Evolutionary conservation across 208 protist genomes (phyloP).

Genomic region (Leishmania tarentolae): DNA sequence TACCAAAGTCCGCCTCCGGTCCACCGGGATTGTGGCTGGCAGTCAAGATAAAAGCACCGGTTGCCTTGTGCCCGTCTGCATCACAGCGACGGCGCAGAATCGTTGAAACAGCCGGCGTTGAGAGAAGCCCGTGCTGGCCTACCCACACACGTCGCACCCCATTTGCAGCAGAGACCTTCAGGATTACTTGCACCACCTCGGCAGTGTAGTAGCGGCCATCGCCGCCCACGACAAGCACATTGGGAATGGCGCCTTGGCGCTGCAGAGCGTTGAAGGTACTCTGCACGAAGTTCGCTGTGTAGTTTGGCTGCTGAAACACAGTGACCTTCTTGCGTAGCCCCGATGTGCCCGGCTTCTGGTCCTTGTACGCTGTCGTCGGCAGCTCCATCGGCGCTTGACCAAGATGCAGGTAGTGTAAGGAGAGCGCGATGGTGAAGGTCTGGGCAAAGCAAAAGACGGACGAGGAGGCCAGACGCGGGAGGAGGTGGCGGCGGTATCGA

Average conservation of each 20-base stretch:
- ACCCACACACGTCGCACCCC: constrained; percentile 89
- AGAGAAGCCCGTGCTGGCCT: constrained; percentile 94
- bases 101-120: constrained; percentile 96
- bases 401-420: not conserved
- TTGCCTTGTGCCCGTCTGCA: constrained; percentile 42
- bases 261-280: constrained; percentile 92
- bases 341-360: constrained; percentile 96
- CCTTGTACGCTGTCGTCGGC: constrained; percentile 64
- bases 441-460: not conserved
- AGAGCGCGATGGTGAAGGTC: not conserved
- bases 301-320: constrained; percentile 92
- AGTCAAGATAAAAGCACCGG: constrained; percentile 96
- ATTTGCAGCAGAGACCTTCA: constrained; percentile 94
- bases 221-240: constrained; percentile 94
- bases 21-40: constrained; percentile 99
- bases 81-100: constrained; percentile 86
- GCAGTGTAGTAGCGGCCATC: constrained; percentile 96
- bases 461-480: not conserved
- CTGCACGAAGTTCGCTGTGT: constrained; percentile 98
- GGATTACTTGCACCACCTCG: constrained; percentile 94
- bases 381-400: constrained; percentile 22
- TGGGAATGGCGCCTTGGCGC: constrained; percentile 44
- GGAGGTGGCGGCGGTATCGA: not conserved
- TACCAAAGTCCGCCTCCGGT: constrained; percentile 96
- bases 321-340: constrained; percentile 96